Evolutionary conservation across 148 eudicot species (phyloP).

Genomic region (Diospyros kaki): DNA sequence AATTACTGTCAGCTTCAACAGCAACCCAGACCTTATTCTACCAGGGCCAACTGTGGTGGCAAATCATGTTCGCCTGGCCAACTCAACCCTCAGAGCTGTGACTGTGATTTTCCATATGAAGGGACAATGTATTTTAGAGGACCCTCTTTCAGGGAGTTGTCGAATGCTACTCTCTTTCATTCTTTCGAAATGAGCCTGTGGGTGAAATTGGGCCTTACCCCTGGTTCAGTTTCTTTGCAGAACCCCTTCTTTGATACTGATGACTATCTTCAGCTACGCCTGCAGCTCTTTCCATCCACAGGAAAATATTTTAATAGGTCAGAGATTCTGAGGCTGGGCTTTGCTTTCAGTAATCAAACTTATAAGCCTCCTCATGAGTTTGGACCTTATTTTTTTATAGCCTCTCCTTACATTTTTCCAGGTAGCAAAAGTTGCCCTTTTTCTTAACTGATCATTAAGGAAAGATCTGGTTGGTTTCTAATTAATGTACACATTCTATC

Average conservation of each 20-base stretch:
- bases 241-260: constrained; percentile 65
- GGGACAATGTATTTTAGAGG: constrained; percentile 80
- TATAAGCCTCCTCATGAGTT: constrained; percentile 72
- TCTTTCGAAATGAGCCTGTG: constrained; percentile 77
- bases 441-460: background rate
- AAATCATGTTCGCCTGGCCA: constrained; percentile 56
- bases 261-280: constrained; percentile 73
- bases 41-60: constrained; percentile 67
- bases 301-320: constrained; percentile 56
- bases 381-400: constrained; percentile 82
- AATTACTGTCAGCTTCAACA: constrained; percentile 57
- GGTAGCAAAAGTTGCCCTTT: constrained; percentile 32
- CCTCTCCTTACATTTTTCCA: constrained; percentile 65
- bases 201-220: constrained; percentile 59
- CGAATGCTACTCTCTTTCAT: constrained; percentile 61
- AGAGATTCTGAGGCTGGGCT: constrained; percentile 65
- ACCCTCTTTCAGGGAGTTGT: constrained; percentile 66
- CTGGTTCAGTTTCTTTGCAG: constrained; percentile 74
- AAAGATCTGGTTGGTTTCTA: background rate
- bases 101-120: constrained; percentile 80
- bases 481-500: background rate
- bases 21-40: constrained; percentile 59
- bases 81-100: constrained; percentile 79
- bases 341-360: constrained; percentile 64
- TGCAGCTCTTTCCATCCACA: constrained; percentile 68